Conservation (phyloP, 139 green algal species). For the Closterium sp. region DNA sequence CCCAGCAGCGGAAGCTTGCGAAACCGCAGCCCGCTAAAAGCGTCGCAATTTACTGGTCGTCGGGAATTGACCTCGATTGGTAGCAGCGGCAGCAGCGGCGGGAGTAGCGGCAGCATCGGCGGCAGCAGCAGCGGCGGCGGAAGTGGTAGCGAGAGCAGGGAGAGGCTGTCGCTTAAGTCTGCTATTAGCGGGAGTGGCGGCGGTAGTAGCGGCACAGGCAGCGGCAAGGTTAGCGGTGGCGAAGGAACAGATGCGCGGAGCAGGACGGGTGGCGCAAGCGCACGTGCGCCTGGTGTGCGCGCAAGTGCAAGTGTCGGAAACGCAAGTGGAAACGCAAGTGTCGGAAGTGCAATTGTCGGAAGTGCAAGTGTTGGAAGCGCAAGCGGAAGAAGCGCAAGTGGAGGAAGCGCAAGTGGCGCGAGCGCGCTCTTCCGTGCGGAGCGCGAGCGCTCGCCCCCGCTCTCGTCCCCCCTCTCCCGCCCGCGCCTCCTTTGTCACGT, state of each 20-base stretch:
- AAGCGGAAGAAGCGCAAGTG: no score
- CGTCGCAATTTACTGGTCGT: background rate
- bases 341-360: no score
- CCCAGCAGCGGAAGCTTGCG: background rate
- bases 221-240: background rate
- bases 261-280: background rate
- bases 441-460: background rate
- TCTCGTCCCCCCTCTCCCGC: background rate
- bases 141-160: background rate
- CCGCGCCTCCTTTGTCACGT: background rate
- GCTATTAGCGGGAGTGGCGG: background rate
- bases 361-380: no score
- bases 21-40: background rate
- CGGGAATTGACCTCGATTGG: background rate
- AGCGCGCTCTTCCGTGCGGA: background rate
- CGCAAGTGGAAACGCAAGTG: no score
- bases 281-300: background rate
- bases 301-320: background rate
- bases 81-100: background rate
- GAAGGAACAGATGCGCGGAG: background rate
- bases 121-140: background rate
- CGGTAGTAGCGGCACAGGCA: background rate
- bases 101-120: background rate
- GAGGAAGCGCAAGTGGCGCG: no score
- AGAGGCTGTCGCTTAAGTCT: background rate